phyloP scores from a whole-genome alignment of 2,329 filamentous ascomycete species.

The Daldinia eschscholtzii region DNA sequence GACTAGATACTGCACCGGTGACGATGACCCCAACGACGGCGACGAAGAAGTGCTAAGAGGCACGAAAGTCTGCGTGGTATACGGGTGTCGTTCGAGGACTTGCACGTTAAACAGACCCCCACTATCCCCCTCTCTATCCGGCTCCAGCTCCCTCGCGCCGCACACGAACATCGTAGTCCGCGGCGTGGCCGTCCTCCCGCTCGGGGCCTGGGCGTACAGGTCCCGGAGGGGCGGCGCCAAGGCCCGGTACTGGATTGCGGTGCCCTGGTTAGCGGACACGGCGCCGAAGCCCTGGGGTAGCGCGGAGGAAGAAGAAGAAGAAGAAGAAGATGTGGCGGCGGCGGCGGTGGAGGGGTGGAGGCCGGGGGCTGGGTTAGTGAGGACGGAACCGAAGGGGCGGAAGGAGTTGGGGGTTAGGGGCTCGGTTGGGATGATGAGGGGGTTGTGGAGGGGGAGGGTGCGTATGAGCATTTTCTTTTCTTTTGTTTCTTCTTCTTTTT shows the following conservation, averaged over 20 bases:
- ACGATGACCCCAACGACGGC: slow-evolving; percentile 6
- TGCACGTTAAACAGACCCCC: slow-evolving; percentile 70
- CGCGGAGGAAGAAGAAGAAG: slow-evolving; percentile 45
- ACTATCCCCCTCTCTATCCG: slow-evolving; percentile 30
- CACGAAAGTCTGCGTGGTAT: slow-evolving; percentile 92
- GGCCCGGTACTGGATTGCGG: slow-evolving; percentile 86
- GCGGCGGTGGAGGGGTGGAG: slow-evolving; percentile 57
- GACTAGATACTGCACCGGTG: slow-evolving; percentile 76
- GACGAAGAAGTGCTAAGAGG: slow-evolving; percentile 65
- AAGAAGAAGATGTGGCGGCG: no score
- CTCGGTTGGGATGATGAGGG: slow-evolving; percentile 66
- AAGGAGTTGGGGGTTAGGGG: slow-evolving; percentile 79
- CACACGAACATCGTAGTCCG: slow-evolving; percentile 93
- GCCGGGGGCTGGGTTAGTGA: slow-evolving; percentile 76
- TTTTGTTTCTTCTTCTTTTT: neutral
- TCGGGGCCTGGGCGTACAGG: slow-evolving; percentile 76
- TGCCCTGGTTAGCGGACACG: slow-evolving; percentile 83
- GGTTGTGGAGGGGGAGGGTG: slow-evolving; percentile 42
- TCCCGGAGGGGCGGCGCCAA: slow-evolving; percentile 81
- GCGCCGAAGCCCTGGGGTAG: slow-evolving; percentile 56
- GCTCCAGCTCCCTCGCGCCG: slow-evolving; percentile 52
- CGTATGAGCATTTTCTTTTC: slow-evolving; percentile 47
- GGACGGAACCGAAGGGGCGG: slow-evolving; percentile 83
- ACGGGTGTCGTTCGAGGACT: slow-evolving; percentile 92
- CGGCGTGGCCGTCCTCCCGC: slow-evolving; percentile 66